Base-by-base conservation (phyloP, 495 filamentous ascomycete genomes). In the Xylaria scruposa region DNA sequence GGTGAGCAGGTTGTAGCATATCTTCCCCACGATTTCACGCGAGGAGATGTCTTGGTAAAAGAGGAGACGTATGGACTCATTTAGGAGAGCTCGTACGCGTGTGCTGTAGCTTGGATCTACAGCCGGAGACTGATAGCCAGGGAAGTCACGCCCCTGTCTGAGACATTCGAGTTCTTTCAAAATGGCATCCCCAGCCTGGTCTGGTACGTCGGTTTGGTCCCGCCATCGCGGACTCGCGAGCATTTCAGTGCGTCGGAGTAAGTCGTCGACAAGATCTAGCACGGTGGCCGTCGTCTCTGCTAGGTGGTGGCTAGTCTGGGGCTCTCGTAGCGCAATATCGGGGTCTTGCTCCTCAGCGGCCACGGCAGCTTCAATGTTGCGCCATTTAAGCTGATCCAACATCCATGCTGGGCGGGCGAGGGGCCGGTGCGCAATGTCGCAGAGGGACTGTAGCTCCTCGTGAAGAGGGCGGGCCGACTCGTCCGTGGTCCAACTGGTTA, bases 1-100 rank as follows among this genome's bases (percentile, higher is more conserved):
- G 4, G 86, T 79, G 15, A 93, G 83, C 3, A 95, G 78, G 78
- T 91, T 91, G 75, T 90, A 90, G 78, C 89, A 92, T 33, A 94
- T 85, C 73, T 88, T 90, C 3, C 83, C 85, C 10, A 91, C 77
- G 38, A 82, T 75, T 26, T 81, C 76, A 29, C 77, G 76, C 33
- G 70, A 56, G 31, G 59, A 56, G 44, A 49, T 24, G 49, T 68
- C 72, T 2, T 76, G 65, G n/a, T 72, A 72, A 33, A 85, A 75
- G 9, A 83, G 80, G 64, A 73, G 70, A 15, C 75, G 54, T 46
- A 83, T 81, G 33, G 79, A 64, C 33, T 82, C 70, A 59, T 83
- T 79, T 58, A 85, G 72, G 2, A 65, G 56, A 51, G 46, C 67
- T 5, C 82, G 78, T 51, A 72, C 69, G 17, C 38, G 58, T 5